Evolutionary conservation across 805 yeast genomes (phyloP), one percentile per base, ranked within the genome.

Genomic region (Kodamaea fukazawae): DNA sequence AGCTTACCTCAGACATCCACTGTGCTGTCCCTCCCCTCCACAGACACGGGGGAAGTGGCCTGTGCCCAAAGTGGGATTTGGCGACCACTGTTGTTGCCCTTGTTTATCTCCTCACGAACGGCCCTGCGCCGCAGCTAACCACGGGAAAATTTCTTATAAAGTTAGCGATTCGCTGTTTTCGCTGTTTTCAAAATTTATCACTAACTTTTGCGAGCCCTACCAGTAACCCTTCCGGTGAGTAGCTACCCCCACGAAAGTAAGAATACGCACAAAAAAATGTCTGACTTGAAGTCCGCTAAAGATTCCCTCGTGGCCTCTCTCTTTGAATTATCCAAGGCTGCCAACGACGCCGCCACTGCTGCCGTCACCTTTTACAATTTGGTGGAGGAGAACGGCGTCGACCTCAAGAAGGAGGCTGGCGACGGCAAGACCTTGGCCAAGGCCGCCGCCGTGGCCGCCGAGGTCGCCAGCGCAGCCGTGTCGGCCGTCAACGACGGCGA

Each of bases 311-410:
- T 89, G 42, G 76, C 93, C 29, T 79, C 96, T 1, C 74, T 89
- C 45, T 84, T 82, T 54, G 90, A 85, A 57, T 76, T 89, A 40
- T 80, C 93, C 32, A 86, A 81, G 55, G 88, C 95, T n/a, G 91
- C 96, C 27, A 79, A 76, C 47, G 90, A 84, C 42, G 87, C 91
- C 38, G 87, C 96, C 20, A 64, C 79, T 23, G 91, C 95, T 16
- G 78, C 90, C 25, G 78, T 86, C 44, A 81, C 81, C 55, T 85
- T 85, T 65, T 81, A 82, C 71, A 80, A 83, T 55, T 68, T 75
- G 23, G 57, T 76, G 11, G 74, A 74, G 38, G 77, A 71, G 17
- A 68, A 70, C 34, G 75, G 70, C 44, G 14, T 15, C 7, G 33
- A 30, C 12, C 12, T 15, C n/a, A 30, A 30, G n/a, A 11, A 15